Percentiles rank a stretch among this genome's conserved stretches.
Evolutionary conservation across 495 filamentous ascomycete genomes (phyloP).

Genomic region (Lasiosphaeris hirsuta): DNA sequence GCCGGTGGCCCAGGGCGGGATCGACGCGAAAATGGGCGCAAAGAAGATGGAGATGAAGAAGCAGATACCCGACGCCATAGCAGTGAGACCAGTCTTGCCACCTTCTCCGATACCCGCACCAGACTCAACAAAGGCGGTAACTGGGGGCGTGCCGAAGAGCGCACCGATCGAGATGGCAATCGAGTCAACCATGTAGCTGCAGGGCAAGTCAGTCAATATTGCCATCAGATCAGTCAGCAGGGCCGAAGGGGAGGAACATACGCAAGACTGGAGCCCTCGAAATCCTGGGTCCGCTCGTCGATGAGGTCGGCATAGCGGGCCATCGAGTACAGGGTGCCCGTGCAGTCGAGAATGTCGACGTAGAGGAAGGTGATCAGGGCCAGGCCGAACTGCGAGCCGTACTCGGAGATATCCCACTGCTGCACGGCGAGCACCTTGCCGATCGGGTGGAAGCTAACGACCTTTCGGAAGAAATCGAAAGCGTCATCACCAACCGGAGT

Average conservation of each 20-base stretch:
- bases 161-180: conserved; percentile 73
- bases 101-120: conserved; percentile 83
- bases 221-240: background rate
- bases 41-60: conserved; percentile 88
- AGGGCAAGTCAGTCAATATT: background rate
- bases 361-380: conserved; percentile 83
- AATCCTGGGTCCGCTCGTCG: conserved; percentile 70
- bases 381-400: conserved; percentile 67
- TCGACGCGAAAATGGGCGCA: conserved; percentile 79
- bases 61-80: conserved; percentile 69
- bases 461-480: conserved; percentile 82
- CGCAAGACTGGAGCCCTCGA: conserved; percentile 72
- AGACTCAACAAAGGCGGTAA: conserved; percentile 80
- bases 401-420: conserved; percentile 61
- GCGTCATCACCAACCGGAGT: conserved; percentile 57
- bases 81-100: conserved; percentile 75
- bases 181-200: conserved; percentile 68
- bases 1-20: conserved; percentile 80
- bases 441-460: conserved; percentile 76
- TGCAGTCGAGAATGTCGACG: conserved; percentile 77
- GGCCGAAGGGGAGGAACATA: conserved; percentile 9
- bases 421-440: conserved; percentile 60
- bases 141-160: conserved; percentile 68
- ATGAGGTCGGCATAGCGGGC: conserved; percentile 71
- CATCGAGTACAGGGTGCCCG: conserved; percentile 80